These are phyloP conservation scores for Escallonia herrerae DNA, from an alignment of 129 eudicot species.

Conservation along the genomic window DNA sequence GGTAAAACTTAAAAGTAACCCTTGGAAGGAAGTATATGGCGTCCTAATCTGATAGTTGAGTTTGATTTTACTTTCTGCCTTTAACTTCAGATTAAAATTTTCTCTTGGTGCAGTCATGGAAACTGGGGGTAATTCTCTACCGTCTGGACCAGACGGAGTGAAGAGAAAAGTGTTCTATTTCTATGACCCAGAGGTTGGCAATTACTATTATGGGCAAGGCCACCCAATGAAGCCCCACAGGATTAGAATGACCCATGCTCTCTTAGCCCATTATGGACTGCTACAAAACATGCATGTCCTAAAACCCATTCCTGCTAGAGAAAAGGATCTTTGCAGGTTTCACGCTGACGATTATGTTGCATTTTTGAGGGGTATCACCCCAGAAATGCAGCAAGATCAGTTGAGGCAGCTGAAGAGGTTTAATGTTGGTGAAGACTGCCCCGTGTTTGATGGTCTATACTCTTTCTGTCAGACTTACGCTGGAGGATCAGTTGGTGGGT, in stretches of 20 bases:
- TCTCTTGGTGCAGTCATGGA: constrained; percentile 35
- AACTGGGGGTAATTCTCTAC: constrained; percentile 71
- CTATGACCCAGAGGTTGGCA: constrained; percentile 84
- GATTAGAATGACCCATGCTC: constrained; percentile 84
- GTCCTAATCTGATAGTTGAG: too few species aligned
- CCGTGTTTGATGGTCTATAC: constrained; percentile 73
- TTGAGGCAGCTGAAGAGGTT: constrained; percentile 60
- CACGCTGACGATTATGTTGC: constrained; percentile 74
- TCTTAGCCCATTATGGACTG: constrained; percentile 61
- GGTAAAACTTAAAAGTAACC: too few species aligned
- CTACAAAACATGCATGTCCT: constrained; percentile 65
- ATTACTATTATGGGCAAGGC: constrained; percentile 88
- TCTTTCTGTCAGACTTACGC: constrained; percentile 71
- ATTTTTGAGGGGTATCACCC: constrained; percentile 60
- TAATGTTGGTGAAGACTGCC: constrained; percentile 71
- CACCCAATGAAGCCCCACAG: constrained; percentile 99
- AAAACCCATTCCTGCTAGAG: constrained; percentile 64
- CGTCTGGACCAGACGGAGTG: constrained; percentile 79
- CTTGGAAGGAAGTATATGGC: too few species aligned
- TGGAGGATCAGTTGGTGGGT: constrained; percentile 80
- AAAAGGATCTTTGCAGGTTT: constrained; percentile 67
- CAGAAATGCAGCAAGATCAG: constrained; percentile 75
- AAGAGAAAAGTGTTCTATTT: constrained; percentile 81
- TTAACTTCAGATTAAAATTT: background rate
- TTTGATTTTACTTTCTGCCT: too few species aligned